Evolutionary conservation across 164 flowering plant species (phyloP).

Genomic region (Magnolia sinica): DNA sequence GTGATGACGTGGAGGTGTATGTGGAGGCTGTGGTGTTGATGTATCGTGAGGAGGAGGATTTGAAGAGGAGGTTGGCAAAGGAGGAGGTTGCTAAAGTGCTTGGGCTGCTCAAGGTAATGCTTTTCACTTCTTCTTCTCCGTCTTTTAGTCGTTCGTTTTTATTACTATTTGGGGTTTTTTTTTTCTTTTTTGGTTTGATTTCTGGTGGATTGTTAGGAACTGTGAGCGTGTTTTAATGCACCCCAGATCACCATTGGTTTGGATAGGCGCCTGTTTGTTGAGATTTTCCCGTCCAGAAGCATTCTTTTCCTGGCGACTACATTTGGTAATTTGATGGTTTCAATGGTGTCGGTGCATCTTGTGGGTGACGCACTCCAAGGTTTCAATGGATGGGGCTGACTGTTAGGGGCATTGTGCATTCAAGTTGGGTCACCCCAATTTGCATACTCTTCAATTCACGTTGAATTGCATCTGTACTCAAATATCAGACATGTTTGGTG

Average conservation of each 20-base stretch:
- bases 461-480: too few species aligned
- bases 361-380: too few species aligned
- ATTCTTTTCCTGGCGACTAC: neutral
- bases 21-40: conserved; percentile 78
- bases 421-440: too few species aligned
- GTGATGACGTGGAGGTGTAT: conserved; percentile 86
- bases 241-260: neutral
- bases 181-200: too few species aligned
- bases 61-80: conserved; percentile 63
- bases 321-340: neutral
- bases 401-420: too few species aligned
- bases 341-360: too few species aligned
- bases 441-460: too few species aligned
- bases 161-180: neutral
- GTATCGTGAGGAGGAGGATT: conserved; percentile 68
- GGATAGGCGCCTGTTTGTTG: neutral
- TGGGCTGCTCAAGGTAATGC: conserved; percentile 67
- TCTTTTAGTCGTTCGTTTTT: neutral
- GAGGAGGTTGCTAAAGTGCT: conserved; percentile 61
- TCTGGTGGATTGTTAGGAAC: neutral
- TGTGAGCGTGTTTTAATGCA: neutral
- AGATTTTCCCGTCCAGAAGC: neutral
- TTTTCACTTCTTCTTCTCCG: neutral
- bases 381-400: too few species aligned
- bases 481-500: too few species aligned